Conservation (phyloP, 768 basidiomycete species). For the Leucogyrophana mollusca region DNA sequence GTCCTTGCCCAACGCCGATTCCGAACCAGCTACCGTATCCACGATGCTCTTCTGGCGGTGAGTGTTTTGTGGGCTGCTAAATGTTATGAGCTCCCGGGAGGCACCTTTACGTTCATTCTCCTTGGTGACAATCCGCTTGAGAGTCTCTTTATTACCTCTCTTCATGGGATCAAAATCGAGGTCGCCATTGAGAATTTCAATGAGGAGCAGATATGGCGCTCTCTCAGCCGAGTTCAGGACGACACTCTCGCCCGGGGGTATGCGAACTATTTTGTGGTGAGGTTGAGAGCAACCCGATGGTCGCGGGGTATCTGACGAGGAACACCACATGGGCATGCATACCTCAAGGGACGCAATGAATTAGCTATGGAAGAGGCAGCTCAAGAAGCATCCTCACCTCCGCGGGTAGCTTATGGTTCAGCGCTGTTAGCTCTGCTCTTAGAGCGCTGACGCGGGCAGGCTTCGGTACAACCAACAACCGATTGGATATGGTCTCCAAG, state of each 20-base stretch:
- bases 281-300: conserved; percentile 46
- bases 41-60: conserved; percentile 18
- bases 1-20: conserved; percentile 31
- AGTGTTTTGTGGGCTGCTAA: conserved; percentile 30
- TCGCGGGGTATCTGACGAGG: conserved; percentile 60
- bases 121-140: conserved; percentile 73
- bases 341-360: conserved; percentile 43
- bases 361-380: conserved; percentile 5
- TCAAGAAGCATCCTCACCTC: conserved; percentile 55
- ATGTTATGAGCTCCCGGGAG: conserved; percentile 54
- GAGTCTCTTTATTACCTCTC: conserved; percentile 79
- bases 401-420: conserved; percentile 95
- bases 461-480: conserved; percentile 87
- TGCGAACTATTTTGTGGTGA: conserved; percentile 94
- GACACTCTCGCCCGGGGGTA: conserved; percentile 96
- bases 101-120: conserved; percentile 59
- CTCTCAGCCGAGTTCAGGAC: conserved; percentile 97
- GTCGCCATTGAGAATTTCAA: conserved; percentile 89
- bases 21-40: conserved; percentile 25
- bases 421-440: conserved; percentile 88
- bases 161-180: conserved; percentile 89
- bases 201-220: conserved; percentile 88
- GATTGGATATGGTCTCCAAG: conserved; percentile 90
- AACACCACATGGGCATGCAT: conserved; percentile 88
- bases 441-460: conserved; percentile 96